Evolutionary conservation across 306 rosid genomes (phyloP).

Genomic region (Prunus mira): DNA sequence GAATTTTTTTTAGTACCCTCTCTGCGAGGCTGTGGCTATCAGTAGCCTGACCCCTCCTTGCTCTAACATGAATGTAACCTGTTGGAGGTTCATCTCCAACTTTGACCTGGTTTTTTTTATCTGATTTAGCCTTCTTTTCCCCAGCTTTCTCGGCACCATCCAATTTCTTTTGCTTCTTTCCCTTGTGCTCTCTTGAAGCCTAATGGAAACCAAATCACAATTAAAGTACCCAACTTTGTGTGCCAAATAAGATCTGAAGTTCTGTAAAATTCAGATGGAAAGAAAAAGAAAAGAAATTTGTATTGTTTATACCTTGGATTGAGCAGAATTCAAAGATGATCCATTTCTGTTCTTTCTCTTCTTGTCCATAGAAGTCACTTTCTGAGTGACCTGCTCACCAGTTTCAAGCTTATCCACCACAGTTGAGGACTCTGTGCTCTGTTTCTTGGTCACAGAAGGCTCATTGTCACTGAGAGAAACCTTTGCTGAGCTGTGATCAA

Average conservation of each 20-base stretch:
- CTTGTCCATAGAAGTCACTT: slow-evolving; percentile 38
- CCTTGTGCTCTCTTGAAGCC: slow-evolving; percentile 37
- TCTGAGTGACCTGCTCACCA: slow-evolving; percentile 67
- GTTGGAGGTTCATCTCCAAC: slow-evolving; percentile 54
- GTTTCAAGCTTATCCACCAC: slow-evolving; percentile 66
- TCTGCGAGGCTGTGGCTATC: slow-evolving; percentile 99
- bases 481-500: slow-evolving; percentile 45
- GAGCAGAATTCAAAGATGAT: slow-evolving; percentile 32
- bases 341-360: slow-evolving; percentile 40
- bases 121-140: slow-evolving; percentile 31
- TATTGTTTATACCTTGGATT: slow-evolving; percentile 42
- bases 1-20: slow-evolving; percentile 48
- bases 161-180: slow-evolving; percentile 53
- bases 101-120: slow-evolving; percentile 41
- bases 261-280: neutral
- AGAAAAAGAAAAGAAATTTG: neutral
- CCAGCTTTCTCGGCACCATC: slow-evolving; percentile 31
- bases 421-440: slow-evolving; percentile 55
- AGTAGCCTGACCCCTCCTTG: slow-evolving; percentile 97
- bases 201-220: slow-evolving; percentile 20
- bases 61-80: slow-evolving; percentile 89
- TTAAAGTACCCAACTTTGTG: slow-evolving; percentile 2
- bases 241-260: neutral
- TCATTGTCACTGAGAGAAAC: slow-evolving; percentile 42
- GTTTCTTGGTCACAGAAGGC: slow-evolving; percentile 45